Base-by-base conservation (phyloP, 2,329 filamentous ascomycete species). In the Westerdykella sp. region DNA sequence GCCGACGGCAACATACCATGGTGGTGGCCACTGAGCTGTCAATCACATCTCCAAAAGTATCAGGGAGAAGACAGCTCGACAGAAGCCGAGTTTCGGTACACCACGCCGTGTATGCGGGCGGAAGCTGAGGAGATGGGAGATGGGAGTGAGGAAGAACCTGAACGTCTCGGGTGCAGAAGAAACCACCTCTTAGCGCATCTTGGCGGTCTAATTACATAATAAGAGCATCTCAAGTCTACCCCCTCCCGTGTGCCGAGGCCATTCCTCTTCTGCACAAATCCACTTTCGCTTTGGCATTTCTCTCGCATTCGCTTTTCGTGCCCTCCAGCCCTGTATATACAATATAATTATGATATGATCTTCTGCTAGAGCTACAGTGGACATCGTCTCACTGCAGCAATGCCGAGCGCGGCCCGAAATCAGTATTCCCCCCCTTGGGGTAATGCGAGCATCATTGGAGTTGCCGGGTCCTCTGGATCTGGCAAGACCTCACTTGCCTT, bases 351-450 rank as follows among this genome's bases (percentile, higher is more conserved):
- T 15, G 34, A 15, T 15, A 35, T 15, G 14, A 35, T 2, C 16
- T 14, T 35, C 7, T 35, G 3, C 10, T 15, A 13, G 34, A 35
- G 14, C 13, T 35, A 11, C 34, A 14, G 34, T 21, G 34, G 14
- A 28, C 25, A 21, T 21, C 18, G 18, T 21, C 18, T 21, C 18
- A 21, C 18, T 21, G 18, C 18, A 35, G 32, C 32, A 9, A 43
- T 46, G 40, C 12, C 44, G 10, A 15, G 14, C 15, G 13, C 13
- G 5, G 11, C 15, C 36, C 48, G 64, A 51, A 83, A 81, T 51
- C 85, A 89, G 56, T 98, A 97, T 70, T 85, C 84, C 50, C 93
- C 93, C 48, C 93, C 93, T 66, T 98, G 93, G 93, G 87, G 86
- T 40, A 86, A 97, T 69, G 83, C 95, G 56, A 91, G 87, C 71